phyloP scores from a whole-genome alignment of 495 filamentous ascomycete genomes.

The Parmelia sp. region DNA sequence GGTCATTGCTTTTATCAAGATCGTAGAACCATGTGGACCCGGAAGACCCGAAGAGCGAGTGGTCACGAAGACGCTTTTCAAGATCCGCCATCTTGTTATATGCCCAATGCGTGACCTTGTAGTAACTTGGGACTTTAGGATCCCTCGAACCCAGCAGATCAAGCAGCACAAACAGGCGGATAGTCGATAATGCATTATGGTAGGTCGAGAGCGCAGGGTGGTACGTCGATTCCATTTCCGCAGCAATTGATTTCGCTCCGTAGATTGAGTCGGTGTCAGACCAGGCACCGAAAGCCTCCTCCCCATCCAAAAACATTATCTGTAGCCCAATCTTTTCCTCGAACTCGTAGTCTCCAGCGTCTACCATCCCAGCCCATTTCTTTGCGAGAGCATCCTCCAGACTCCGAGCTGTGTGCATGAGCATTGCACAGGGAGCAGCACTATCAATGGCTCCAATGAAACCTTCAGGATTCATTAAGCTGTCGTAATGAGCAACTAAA shows the following conservation, averaged over 20 bases:
- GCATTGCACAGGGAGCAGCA: conserved; percentile 85
- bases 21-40: conserved; percentile 46
- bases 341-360: conserved; percentile 42
- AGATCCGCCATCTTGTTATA: conserved; percentile 63
- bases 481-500: conserved; percentile 92
- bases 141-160: conserved; percentile 72
- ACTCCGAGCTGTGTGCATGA: conserved; percentile 76
- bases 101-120: conserved; percentile 87
- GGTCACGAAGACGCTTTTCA: conserved; percentile 62
- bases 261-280: conserved; percentile 76
- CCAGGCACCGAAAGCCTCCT: conserved; percentile 85
- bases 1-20: conserved; percentile 43
- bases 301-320: conserved; percentile 84
- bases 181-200: conserved; percentile 64
- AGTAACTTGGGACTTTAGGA: conserved; percentile 73
- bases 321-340: conserved; percentile 79
- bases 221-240: conserved; percentile 59
- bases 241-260: conserved; percentile 72
- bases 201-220: conserved; percentile 68
- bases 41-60: conserved; percentile 47
- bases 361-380: conserved; percentile 71
- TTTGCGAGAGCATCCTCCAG: conserved; percentile 70
- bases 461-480: conserved; percentile 69
- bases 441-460: conserved; percentile 95
- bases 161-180: conserved; percentile 85